Base-by-base conservation (phyloP, 257 asterid species). In the Plantago major region DNA sequence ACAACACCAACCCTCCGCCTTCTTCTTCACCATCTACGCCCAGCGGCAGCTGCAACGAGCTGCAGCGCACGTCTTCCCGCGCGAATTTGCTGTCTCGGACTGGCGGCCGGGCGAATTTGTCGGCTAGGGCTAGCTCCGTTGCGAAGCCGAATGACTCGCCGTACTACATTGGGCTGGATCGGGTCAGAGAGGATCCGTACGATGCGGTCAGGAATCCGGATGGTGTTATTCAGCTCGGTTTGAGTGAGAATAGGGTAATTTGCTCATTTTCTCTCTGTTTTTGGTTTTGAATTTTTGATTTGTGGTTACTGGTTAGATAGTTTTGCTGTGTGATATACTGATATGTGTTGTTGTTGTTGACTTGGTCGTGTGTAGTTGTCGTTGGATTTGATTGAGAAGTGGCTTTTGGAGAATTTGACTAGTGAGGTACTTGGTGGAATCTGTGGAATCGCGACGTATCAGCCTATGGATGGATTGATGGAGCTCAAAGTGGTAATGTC, bases 161-260 rank as follows among this genome's bases (percentile, higher is more conserved):
- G 0, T 92, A 89, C 78, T 89, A 92, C 83, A 80, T 89, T 81
- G 99, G 99, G 11, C 67, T 84, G 82, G 95, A 85, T 71, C 79
- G 85, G 67, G 77, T 67, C 44, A 74, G 78, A 33, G 84, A 68
- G 71, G 89, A 89, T 64, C 83, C 83, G 2, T 92, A 79, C 13
- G 81, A 92, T 62, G 81, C 68, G 48, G 28, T 62, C 51, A 14
- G 8, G 38, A 86, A 89, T 64, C 96, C 95, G 2, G 80, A 69
- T 13, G 96, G 99, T 46, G 37, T 92, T 74, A 78, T 92, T 64
- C 89, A 92, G 86, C 96, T 92, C 15, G 99, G 97, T 40, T 70
- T 89, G 56, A 63, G 97, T 7, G 97, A 92, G 73, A 92, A 92
- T 69, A 79, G 85, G 90, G 96, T 89, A 73, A 37, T 50, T 14